Conservation (phyloP, 306 rosid genomes). For the Prunus armeniaca region DNA sequence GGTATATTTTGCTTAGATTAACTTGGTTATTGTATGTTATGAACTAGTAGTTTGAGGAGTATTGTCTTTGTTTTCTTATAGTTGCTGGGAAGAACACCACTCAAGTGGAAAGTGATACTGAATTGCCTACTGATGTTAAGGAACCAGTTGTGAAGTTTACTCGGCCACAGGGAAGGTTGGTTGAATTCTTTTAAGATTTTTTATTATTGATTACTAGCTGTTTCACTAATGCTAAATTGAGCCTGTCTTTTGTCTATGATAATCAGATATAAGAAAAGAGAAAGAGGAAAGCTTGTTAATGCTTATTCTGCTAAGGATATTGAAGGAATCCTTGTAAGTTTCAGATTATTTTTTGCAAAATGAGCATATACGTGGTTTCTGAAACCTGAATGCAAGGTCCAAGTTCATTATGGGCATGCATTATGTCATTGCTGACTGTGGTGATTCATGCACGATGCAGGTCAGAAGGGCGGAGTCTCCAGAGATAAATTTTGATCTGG, state of each 20-base stretch:
- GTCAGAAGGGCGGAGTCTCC: conserved; percentile 51
- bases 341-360: not conserved
- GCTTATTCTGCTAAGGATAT: conserved; percentile 83
- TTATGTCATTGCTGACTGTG: conserved; percentile 17
- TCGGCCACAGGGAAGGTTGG: conserved; percentile 93
- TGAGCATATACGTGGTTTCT: not conserved
- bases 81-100: conserved; percentile 25
- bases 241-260: not conserved
- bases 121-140: conserved; percentile 28
- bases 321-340: conserved; percentile 91
- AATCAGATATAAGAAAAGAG: conserved; percentile 79
- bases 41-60: conserved; percentile 1
- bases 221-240: not conserved
- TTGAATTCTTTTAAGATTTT: not conserved
- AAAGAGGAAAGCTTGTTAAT: conserved; percentile 83
- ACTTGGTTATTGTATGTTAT: not conserved
- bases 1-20: conserved; percentile 37
- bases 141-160: conserved; percentile 54
- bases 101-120: conserved; percentile 39
- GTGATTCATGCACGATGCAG: conserved; percentile 40
- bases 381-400: not conserved
- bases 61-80: conserved; percentile 12
- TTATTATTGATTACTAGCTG: not conserved
- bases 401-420: conserved; percentile 2
- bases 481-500: conserved; percentile 29